Base-by-base conservation (phyloP, 108 stramenopile species). In the Parmales sp. region DNA sequence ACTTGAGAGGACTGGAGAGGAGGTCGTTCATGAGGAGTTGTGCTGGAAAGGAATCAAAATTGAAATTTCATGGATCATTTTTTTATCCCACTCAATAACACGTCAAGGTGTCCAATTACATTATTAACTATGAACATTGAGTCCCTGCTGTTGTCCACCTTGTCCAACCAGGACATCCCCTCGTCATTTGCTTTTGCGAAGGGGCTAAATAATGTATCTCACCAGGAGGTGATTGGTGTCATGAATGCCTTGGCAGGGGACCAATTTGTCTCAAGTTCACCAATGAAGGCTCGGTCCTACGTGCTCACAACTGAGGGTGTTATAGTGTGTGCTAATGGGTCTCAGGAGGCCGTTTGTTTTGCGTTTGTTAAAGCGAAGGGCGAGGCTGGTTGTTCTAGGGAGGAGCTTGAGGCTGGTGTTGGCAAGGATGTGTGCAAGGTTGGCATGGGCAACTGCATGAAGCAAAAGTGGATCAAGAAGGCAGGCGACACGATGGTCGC, bases 371-470 rank as follows among this genome's bases (percentile, higher is more conserved):
- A 80, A 22, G 86, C 69, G n/a, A 82, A 83, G 23, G 91, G 83
- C 38, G 80, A 78, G 11, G 78, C 26, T 0, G 74, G 54, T 8
- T 29, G 84, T 28, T 65, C 76, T 4, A 65, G 88, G 74, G 37
- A 72, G 7, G 88, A 83, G 16, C 74, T 94, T 46, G 75, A 89
- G 65, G 68, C 72, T 26, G 69, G 69, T 31, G 87, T 92, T 28
- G 91, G 91, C 38, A 88, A 88, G 69, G 80, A 84, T 66, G 80
- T 84, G 11, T 79, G 83, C 73, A 96, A 96, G 77, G 86, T 93
- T 72, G 95, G 95, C 7, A 88, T 94, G 84, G 95, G 90, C 34
- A 90, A 90, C 69, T 89, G 88, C 71, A 88, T 94, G 84, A 90
- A 93, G 74, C 85, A 89, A 49, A 92, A 90, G 60, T 96, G 95